phyloP scores from a whole-genome alignment of 192 early-diverging fungal genomes.

The Coemansia reversa region DNA sequence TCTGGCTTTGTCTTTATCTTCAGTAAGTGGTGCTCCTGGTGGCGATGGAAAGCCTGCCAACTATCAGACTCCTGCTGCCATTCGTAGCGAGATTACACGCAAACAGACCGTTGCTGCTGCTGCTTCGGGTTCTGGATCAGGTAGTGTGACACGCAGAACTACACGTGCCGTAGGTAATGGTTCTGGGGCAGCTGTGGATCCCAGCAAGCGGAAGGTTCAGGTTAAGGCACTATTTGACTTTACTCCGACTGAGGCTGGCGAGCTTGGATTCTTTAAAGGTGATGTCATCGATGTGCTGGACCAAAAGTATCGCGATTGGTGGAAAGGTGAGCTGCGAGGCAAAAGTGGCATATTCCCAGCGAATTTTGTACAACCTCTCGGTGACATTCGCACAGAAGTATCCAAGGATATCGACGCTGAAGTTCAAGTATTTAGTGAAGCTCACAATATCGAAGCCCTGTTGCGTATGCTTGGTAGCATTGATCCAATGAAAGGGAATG shows the following conservation, averaged over 20 bases:
- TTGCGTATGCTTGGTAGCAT: slow-evolving; percentile 69
- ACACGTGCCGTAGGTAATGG: slow-evolving; percentile 20
- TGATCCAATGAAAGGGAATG: slow-evolving; percentile 79
- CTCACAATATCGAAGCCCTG: slow-evolving; percentile 74
- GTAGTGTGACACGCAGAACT: slow-evolving; percentile 19
- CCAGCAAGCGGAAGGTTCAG: slow-evolving; percentile 60
- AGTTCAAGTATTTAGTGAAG: slow-evolving; percentile 66
- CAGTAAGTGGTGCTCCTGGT: slow-evolving; percentile 12
- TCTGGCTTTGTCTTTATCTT: slow-evolving; percentile 84
- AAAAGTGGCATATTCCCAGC: slow-evolving; percentile 94
- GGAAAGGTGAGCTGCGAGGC: slow-evolving; percentile 90
- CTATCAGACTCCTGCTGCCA: slow-evolving; percentile 41
- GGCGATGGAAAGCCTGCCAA: not conserved
- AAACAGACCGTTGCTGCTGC: slow-evolving; percentile 35
- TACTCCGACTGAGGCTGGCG: slow-evolving; percentile 81
- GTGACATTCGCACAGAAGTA: slow-evolving; percentile 60
- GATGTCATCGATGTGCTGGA: slow-evolving; percentile 91
- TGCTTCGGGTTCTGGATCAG: not conserved
- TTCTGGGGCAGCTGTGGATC: slow-evolving; percentile 17
- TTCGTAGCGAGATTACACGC: slow-evolving; percentile 50
- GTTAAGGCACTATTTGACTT: slow-evolving; percentile 96
- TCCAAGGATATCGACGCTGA: slow-evolving; percentile 63
- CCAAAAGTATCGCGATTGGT: slow-evolving; percentile 97
- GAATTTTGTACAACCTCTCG: slow-evolving; percentile 87
- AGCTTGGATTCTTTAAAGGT: slow-evolving; percentile 84